These are phyloP conservation scores for Chalciporus sphaerocephalus DNA, from an alignment of 768 basidiomycete genomes.

Conservation along the genomic window DNA sequence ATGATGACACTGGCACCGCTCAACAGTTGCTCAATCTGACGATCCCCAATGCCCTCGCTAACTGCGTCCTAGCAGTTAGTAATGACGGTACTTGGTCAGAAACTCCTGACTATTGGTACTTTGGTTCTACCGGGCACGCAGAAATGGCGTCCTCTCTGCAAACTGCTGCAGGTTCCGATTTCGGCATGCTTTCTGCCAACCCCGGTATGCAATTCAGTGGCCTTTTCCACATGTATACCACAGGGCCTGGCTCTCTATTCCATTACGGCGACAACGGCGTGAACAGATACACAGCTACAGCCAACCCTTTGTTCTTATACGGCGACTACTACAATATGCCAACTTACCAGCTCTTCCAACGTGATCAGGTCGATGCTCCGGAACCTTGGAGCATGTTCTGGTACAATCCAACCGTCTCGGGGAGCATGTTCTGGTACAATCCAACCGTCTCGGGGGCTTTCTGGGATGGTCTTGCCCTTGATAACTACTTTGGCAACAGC, in stretches of 20 bases:
- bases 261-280: constrained; percentile 61
- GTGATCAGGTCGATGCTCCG: constrained; percentile 77
- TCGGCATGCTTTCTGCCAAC: constrained; percentile 67
- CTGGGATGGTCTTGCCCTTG: constrained; percentile 83
- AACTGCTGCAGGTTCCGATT: constrained; percentile 82
- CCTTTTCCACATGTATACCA: constrained; percentile 84
- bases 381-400: constrained; percentile 91
- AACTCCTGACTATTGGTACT: constrained; percentile 94
- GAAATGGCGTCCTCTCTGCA: constrained; percentile 82
- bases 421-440: constrained; percentile 94
- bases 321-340: constrained; percentile 66
- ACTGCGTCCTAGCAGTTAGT: constrained; percentile 63
- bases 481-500: constrained; percentile 70
- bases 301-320: constrained; percentile 83
- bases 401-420: constrained; percentile 79
- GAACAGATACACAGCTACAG: constrained; percentile 93
- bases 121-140: constrained; percentile 86
- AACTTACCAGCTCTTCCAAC: constrained; percentile 80
- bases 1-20: constrained; percentile 74
- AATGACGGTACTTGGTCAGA: constrained; percentile 90
- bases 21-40: constrained; percentile 61
- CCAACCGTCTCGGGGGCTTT: constrained; percentile 79
- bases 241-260: constrained; percentile 82
- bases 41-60: constrained; percentile 66
- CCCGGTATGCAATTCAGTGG: constrained; percentile 69